These are phyloP conservation scores for Cylindrotheca closterium DNA, from an alignment of 108 stramenopile species.

Conservation along the genomic window DNA sequence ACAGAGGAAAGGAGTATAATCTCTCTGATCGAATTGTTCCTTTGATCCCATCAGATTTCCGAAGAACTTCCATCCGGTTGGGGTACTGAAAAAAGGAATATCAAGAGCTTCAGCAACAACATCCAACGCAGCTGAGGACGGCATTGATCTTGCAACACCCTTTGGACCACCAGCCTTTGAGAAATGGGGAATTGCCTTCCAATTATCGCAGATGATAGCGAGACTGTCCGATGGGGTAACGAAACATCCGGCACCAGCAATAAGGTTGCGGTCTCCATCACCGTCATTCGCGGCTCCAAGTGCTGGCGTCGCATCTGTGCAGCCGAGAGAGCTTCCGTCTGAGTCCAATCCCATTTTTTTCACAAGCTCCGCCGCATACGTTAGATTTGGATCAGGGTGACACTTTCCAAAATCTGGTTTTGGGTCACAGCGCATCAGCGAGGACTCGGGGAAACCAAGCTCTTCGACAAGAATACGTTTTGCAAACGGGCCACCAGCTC, in stretches of 20 bases:
- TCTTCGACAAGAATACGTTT: constrained; percentile 88
- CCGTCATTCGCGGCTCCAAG: constrained; percentile 99
- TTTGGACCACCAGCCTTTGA: constrained; percentile 86
- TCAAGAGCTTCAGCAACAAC: constrained; percentile 84
- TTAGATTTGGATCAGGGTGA: constrained; percentile 99
- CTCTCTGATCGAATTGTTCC: constrained; percentile 76
- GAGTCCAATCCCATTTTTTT: constrained; percentile 86
- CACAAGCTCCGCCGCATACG: constrained; percentile 94
- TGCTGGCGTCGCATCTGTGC: constrained; percentile 46
- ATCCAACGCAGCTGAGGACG: constrained; percentile 95
- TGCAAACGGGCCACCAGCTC: constrained; percentile 97
- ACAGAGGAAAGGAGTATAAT: constrained; percentile 97
- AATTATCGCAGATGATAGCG: constrained; percentile 97
- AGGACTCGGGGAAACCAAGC: constrained; percentile 81
- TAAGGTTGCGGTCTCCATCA: constrained; percentile 98
- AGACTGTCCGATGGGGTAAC: constrained; percentile 98
- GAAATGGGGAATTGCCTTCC: constrained; percentile 94
- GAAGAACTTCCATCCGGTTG: constrained; percentile 99
- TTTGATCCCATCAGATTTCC: constrained; percentile 98
- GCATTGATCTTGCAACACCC: constrained; percentile 98
- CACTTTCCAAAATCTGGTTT: constrained; percentile 94
- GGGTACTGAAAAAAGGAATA: constrained; percentile 93
- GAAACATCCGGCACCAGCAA: constrained; percentile 96
- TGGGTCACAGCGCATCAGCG: constrained; percentile 89
- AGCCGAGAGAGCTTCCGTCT: constrained; percentile 73